A percentile compares a stretch with the other conserved stretches of the same genome.
Evolutionary conservation across 805 yeast genomes (phyloP).

Genomic region (Brettanomyces anomalus): DNA sequence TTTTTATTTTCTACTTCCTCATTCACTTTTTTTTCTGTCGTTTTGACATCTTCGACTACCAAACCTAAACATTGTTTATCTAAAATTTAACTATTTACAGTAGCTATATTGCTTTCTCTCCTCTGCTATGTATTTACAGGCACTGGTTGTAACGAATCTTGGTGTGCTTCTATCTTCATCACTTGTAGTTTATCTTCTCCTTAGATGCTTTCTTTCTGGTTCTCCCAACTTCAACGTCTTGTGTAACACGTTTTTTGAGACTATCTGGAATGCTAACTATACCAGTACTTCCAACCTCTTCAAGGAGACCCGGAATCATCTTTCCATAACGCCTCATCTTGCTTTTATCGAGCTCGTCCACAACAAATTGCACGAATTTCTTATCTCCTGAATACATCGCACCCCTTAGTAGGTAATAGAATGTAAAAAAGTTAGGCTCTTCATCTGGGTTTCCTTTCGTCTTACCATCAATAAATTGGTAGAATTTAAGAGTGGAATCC

Average conservation of each 20-base stretch:
- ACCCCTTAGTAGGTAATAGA: conserved; percentile 35
- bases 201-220: not conserved
- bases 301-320: conserved; percentile 30
- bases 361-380: conserved; percentile 25
- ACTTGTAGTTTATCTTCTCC: not conserved
- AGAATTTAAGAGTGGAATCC: conserved; percentile 32
- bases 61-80: no score
- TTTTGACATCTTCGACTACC: conserved; percentile 21
- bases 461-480: conserved; percentile 24
- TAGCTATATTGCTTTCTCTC: no score
- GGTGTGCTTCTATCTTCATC: not conserved
- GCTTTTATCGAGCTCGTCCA: conserved; percentile 29
- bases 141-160: no score
- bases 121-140: no score
- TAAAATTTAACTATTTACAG: no score
- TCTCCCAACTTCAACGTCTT: not conserved
- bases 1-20: conserved; percentile 5
- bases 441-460: conserved; percentile 9
- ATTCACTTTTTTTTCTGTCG: conserved; percentile 30
- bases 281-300: conserved; percentile 11
- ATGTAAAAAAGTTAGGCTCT: conserved; percentile 43
- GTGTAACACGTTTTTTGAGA: conserved; percentile 3
- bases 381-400: conserved; percentile 26
- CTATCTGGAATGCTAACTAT: conserved; percentile 12
- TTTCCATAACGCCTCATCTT: conserved; percentile 28